Conservation (phyloP, 2,329 filamentous ascomycete species). For the Xylaria sp. region DNA sequence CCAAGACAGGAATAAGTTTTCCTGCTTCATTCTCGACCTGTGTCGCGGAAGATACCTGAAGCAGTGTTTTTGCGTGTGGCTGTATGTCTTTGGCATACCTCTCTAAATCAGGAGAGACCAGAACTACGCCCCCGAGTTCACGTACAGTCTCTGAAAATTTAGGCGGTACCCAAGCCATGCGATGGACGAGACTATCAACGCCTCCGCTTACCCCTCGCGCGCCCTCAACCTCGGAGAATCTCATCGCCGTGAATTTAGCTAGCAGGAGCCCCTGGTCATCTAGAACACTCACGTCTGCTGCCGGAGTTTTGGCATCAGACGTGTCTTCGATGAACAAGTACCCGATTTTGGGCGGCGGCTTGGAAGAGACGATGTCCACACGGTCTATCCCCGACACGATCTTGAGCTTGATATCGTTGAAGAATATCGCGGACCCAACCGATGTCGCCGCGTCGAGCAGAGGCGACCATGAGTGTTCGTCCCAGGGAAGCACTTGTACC, state of each 20-base stretch:
- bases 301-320: constrained; percentile 42
- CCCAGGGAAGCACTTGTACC: constrained; percentile 45
- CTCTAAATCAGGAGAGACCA: constrained; percentile 43
- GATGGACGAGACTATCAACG: constrained; percentile 52
- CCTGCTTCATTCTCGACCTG: constrained; percentile 1
- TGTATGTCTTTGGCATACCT: constrained; percentile 22
- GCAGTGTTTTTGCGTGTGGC: constrained; percentile 11
- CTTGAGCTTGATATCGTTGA: constrained; percentile 51
- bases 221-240: constrained; percentile 55
- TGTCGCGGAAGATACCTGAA: not conserved
- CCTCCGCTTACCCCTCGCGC: constrained; percentile 32
- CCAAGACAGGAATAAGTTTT: not conserved
- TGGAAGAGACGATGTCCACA: constrained; percentile 33
- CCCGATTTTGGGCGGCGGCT: constrained; percentile 49
- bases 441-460: constrained; percentile 57
- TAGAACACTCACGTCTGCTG: constrained; percentile 47
- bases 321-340: constrained; percentile 51
- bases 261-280: constrained; percentile 46
- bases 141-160: constrained; percentile 46
- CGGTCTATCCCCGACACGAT: constrained; percentile 44
- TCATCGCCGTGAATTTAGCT: constrained; percentile 50
- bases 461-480: constrained; percentile 45
- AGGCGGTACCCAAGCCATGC: constrained; percentile 54
- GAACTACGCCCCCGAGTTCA: constrained; percentile 42
- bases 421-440: constrained; percentile 56